Evolutionary conservation across 164 flowering plant species (phyloP).

Genomic region (Vitis vinifera): ASM3070453v1 NC_081817.1:28505001-28505500

Average conservation of each 20-base stretch:
- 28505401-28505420: not conserved
- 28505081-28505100: too few relatives aligned
- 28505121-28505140: too few relatives aligned
- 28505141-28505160: too few relatives aligned
- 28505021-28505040: not conserved
- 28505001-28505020: not conserved
- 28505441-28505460: not conserved
- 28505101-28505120: too few relatives aligned
- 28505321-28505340: conserved; percentile 40
- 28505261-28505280: not conserved
- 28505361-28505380: conserved; percentile 35
- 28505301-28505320: conserved; percentile 42
- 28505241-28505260: not conserved
- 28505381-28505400: conserved; percentile 2
- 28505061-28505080: not conserved
- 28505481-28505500: conserved; percentile 31
- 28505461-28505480: conserved; percentile 54
- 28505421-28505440: not conserved
- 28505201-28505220: too few relatives aligned
- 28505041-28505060: not conserved
- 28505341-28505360: conserved; percentile 27
- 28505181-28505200: too few relatives aligned
- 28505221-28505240: not conserved
- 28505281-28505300: conserved; percentile 17
- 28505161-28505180: too few relatives aligned